These are phyloP conservation scores for Capsella rubella DNA, from an alignment of 441 rosid species.

Conservation along the genomic window DNA sequence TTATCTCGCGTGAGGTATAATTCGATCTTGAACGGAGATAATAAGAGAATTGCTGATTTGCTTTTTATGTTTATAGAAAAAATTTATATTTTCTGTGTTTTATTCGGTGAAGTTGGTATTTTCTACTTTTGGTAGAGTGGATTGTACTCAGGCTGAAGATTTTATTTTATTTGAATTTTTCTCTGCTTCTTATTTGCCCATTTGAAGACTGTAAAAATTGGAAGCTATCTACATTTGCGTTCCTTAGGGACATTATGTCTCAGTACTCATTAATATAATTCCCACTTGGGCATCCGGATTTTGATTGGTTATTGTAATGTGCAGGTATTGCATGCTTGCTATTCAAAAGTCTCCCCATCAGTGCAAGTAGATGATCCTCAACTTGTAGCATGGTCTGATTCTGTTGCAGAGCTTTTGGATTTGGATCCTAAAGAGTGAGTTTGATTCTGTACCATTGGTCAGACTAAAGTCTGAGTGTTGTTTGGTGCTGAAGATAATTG, in stretches of 20 bases:
- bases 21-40: slow-evolving; percentile 10
- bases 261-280: neutral
- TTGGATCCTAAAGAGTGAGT: slow-evolving; percentile 94
- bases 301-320: slow-evolving; percentile 19
- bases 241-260: neutral
- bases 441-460: slow-evolving; percentile 11
- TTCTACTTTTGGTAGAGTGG: slow-evolving; percentile 8
- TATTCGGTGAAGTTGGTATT: neutral
- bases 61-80: neutral
- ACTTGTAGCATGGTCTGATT: slow-evolving; percentile 94
- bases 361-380: slow-evolving; percentile 87
- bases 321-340: slow-evolving; percentile 91
- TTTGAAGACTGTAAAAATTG: slow-evolving; percentile 4
- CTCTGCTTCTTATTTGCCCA: slow-evolving; percentile 15
- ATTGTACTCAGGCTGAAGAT: neutral
- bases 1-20: slow-evolving; percentile 78
- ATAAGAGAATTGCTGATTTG: neutral
- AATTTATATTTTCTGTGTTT: neutral
- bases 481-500: slow-evolving; percentile 2
- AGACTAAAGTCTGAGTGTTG: neutral
- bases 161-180: neutral
- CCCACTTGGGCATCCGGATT: neutral
- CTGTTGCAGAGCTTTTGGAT: slow-evolving; percentile 81
- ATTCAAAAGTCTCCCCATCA: slow-evolving; percentile 85
- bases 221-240: neutral